phyloP scores from a whole-genome alignment of 2,329 filamentous ascomycete species.

The Stagonosporopsis cucurbitacearum region DNA sequence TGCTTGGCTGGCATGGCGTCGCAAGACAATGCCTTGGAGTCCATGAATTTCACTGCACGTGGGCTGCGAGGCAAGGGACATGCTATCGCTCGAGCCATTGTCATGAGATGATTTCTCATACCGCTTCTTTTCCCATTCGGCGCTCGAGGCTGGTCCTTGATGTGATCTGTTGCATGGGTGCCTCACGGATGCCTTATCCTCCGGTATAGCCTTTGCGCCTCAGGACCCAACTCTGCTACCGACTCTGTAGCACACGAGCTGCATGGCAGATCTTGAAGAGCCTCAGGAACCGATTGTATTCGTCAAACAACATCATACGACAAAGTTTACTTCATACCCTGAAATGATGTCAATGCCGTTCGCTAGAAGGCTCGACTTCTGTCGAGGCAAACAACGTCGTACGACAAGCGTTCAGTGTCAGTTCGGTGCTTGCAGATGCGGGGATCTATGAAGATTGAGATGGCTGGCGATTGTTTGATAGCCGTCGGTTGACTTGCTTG shows the following conservation, averaged over 20 bases:
- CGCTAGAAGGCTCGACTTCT: constrained; percentile 24
- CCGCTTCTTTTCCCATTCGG: constrained; percentile 16
- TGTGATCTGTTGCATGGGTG: constrained; percentile 18
- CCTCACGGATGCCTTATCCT: constrained; percentile 46
- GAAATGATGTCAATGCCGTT: constrained; percentile 26
- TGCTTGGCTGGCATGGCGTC: constrained; percentile 23
- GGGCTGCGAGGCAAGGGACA: constrained; percentile 17
- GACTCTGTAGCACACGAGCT: constrained; percentile 10
- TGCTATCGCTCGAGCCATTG: constrained; percentile 9
- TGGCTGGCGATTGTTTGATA: constrained; percentile 2
- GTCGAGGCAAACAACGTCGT: constrained; percentile 42
- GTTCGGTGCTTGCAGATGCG: constrained; percentile 17
- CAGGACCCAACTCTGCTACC: constrained; percentile 25
- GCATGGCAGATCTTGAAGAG: constrained; percentile 18
- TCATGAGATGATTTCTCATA: constrained; percentile 13
- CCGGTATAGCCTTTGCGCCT: constrained; percentile 36
- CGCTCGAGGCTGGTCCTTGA: constrained; percentile 7
- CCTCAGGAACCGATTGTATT: constrained; percentile 17
- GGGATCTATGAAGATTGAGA: constrained; percentile 2
- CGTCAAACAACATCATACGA: constrained; percentile 48
- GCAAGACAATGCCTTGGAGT: constrained; percentile 16
- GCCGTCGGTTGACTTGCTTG: background rate
- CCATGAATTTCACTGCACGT: constrained; percentile 29
- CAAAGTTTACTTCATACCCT: constrained; percentile 43
- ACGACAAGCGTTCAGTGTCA: constrained; percentile 40